phyloP scores from a whole-genome alignment of 2,329 filamentous ascomycete species.

The Sphaerulina vaccinii region DNA sequence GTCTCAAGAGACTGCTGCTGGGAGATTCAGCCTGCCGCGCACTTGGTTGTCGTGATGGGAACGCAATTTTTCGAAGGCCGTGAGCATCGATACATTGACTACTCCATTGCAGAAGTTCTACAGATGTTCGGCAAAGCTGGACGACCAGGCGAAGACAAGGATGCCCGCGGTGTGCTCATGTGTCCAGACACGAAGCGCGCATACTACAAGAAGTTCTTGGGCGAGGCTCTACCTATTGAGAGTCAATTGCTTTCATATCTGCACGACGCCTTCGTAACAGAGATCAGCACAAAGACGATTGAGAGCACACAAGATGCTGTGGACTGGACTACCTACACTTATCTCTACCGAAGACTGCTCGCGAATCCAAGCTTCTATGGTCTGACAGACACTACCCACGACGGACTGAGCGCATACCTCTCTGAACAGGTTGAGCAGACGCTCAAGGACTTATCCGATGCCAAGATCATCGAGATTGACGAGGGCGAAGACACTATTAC shows the following conservation, averaged over 20 bases:
- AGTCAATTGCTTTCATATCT: conserved; percentile 89
- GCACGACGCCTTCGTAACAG: conserved; percentile 93
- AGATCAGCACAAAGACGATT: conserved; percentile 95
- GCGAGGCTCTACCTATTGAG: conserved; percentile 92
- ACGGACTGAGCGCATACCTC: conserved; percentile 88
- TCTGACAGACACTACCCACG: conserved; percentile 81
- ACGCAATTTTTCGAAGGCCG: conserved; percentile 97
- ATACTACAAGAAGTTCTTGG: conserved; percentile 98
- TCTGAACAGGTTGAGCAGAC: conserved; percentile 94
- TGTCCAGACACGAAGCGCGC: conserved; percentile 90
- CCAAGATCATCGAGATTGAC: conserved; percentile 93
- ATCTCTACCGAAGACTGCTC: conserved; percentile 91
- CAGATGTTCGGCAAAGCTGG: conserved; percentile 98
- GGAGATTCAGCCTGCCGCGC: conserved; percentile 85
- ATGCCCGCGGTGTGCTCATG: conserved; percentile 92
- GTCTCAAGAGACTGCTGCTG: conserved; percentile 89
- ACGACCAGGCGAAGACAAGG: conserved; percentile 72
- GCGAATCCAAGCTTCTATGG: conserved; percentile 98
- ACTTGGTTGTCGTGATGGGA: conserved; percentile 93
- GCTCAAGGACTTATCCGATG: conserved; percentile 83
- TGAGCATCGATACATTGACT: conserved; percentile 96
- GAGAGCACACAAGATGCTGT: conserved; percentile 94
- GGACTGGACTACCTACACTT: conserved; percentile 97
- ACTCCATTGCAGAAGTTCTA: conserved; percentile 86
- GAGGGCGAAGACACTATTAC: conserved; percentile 81